These are phyloP conservation scores for Escovopsis sp. DNA, from an alignment of 2,329 filamentous ascomycete species.

Conservation along the genomic window DNA sequence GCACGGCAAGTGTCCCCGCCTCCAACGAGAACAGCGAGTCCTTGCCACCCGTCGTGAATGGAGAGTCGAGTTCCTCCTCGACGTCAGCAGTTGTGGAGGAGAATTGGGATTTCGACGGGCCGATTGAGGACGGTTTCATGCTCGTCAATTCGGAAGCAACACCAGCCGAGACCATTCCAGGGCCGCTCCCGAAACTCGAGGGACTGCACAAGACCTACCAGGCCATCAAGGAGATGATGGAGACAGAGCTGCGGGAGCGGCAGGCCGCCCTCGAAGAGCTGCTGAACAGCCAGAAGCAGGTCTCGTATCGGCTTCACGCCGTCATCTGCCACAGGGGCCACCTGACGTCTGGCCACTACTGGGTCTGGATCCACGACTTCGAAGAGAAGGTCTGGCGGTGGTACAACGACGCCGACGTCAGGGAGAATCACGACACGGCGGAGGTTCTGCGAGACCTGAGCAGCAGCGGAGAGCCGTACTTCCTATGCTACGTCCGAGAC, in stretches of 20 bases:
- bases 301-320: constrained; percentile 74
- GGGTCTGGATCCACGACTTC: constrained; percentile 93
- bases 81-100: constrained; percentile 9
- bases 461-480: constrained; percentile 63
- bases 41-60: background rate
- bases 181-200: constrained; percentile 4
- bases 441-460: constrained; percentile 57
- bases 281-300: constrained; percentile 38
- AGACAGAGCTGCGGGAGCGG: constrained; percentile 23
- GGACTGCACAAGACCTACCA: constrained; percentile 11
- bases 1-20: too few species aligned
- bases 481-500: constrained; percentile 69
- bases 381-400: constrained; percentile 69
- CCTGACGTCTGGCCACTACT: constrained; percentile 74
- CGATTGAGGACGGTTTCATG: constrained; percentile 22
- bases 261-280: constrained; percentile 14
- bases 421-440: constrained; percentile 46
- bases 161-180: background rate
- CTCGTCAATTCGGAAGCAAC: constrained; percentile 11
- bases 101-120: constrained; percentile 24
- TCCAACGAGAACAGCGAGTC: constrained; percentile 6
- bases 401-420: constrained; percentile 83
- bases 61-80: constrained; percentile 1
- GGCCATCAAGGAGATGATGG: constrained; percentile 28
- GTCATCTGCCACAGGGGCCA: constrained; percentile 81